Conservation (phyloP, 192 early-diverging fungal species). For the Mortierella claussenii region DNA sequence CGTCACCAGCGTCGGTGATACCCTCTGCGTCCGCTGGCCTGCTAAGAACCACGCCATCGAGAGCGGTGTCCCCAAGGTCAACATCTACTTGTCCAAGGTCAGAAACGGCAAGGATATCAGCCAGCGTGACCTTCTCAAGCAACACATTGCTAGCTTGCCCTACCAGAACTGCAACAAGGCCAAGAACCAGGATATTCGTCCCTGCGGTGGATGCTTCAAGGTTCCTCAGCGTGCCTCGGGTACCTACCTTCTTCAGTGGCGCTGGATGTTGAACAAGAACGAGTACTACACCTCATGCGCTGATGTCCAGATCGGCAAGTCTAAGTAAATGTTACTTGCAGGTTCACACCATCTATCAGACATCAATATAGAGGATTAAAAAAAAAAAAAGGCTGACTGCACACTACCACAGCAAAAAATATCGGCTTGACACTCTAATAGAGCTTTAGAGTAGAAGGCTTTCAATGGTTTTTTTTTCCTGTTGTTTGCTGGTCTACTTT, state of each 20-base stretch:
- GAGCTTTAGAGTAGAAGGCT: too few relatives aligned
- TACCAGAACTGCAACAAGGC: conserved; percentile 43
- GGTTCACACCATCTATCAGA: too few relatives aligned
- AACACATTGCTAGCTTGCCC: conserved; percentile 17
- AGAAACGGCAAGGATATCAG: conserved; percentile 25
- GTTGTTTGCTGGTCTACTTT: too few relatives aligned
- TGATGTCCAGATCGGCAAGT: conserved; percentile 17
- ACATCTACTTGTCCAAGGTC: conserved; percentile 10
- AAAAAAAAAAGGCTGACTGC: too few relatives aligned
- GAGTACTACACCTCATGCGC: conserved; percentile 52
- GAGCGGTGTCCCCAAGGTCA: conserved; percentile 26
- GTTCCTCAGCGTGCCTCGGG: conserved; percentile 32
- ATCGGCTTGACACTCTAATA: too few relatives aligned
- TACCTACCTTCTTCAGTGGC: conserved; percentile 47
- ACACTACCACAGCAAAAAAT: too few relatives aligned
- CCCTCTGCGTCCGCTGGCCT: conserved; percentile 51
- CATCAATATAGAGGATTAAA: too few relatives aligned
- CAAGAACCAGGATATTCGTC: conserved; percentile 24
- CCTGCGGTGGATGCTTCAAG: conserved; percentile 55
- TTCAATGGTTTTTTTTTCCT: too few relatives aligned
- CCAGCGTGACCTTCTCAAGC: conserved; percentile 25
- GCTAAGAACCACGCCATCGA: conserved; percentile 49
- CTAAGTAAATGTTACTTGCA: too few relatives aligned
- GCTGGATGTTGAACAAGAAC: conserved; percentile 53
- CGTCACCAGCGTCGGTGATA: conserved; percentile 36